phyloP scores from a whole-genome alignment of 2,329 filamentous ascomycete genomes.

The Chrysoporthe austroafricana region DNA sequence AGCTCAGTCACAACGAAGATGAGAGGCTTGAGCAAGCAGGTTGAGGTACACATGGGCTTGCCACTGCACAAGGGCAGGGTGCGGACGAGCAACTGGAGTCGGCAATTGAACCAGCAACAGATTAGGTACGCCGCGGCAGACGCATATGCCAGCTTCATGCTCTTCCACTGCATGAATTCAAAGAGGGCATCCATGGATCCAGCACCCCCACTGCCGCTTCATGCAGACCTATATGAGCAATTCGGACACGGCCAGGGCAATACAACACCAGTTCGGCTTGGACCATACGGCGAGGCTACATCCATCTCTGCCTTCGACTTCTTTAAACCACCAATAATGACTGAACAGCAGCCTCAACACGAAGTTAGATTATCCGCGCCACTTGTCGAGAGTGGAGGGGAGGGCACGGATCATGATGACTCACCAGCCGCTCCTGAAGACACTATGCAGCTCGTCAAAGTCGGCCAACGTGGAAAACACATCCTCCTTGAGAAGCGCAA shows the following conservation, averaged over 20 bases:
- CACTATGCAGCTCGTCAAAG: background rate
- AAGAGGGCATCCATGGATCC: constrained; percentile 69
- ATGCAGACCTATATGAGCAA: constrained; percentile 68
- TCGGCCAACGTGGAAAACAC: constrained; percentile 17
- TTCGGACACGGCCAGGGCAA: constrained; percentile 51
- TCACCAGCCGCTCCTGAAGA: background rate
- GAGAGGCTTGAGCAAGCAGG: constrained; percentile 70
- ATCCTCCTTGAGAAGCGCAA: constrained; percentile 5
- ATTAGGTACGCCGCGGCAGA: constrained; percentile 78
- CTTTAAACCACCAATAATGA: background rate
- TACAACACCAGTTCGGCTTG: constrained; percentile 1
- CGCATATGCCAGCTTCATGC: constrained; percentile 76
- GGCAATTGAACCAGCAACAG: constrained; percentile 65
- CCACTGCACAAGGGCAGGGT: constrained; percentile 79
- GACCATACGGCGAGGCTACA: background rate
- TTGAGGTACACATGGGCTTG: constrained; percentile 70
- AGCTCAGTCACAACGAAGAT: constrained; percentile 49
- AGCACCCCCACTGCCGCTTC: constrained; percentile 69
- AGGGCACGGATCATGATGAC: background rate
- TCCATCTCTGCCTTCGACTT: constrained; percentile 12
- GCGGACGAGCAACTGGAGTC: constrained; percentile 75
- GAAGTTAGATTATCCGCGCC: too few relatives aligned
- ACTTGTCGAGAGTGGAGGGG: background rate
- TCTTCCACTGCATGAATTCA: constrained; percentile 73
- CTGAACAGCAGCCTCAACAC: background rate